A percentile compares a stretch with the other conserved stretches of the same genome.
phyloP scores from a whole-genome alignment of 2,329 filamentous ascomycete species.

The Colletotrichum cordylinicola region DNA sequence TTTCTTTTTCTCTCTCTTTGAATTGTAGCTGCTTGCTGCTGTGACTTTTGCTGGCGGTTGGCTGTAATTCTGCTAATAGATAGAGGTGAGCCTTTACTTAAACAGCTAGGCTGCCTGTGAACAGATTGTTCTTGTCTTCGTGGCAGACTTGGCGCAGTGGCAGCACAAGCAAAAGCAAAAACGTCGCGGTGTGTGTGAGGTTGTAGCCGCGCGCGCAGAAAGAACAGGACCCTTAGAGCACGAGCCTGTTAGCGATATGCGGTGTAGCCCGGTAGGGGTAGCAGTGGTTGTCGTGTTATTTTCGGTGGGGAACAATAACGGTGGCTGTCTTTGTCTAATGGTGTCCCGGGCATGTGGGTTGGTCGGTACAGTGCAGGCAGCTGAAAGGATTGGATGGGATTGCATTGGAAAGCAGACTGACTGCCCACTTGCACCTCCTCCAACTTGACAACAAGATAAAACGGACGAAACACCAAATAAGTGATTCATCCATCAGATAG shows the following conservation, averaged over 20 bases:
- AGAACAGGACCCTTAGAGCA: neutral
- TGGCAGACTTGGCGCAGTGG: neutral
- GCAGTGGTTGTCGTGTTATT: neutral
- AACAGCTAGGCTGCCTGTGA: neutral
- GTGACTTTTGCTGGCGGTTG: neutral
- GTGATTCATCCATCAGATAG: neutral
- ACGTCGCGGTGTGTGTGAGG: neutral
- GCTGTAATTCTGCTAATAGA: neutral
- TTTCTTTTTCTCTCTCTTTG: neutral
- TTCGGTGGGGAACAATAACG: neutral
- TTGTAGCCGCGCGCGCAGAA: neutral
- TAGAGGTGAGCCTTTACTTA: neutral
- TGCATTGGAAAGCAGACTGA: neutral
- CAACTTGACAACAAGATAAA: neutral
- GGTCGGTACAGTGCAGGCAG: neutral
- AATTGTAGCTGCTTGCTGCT: neutral
- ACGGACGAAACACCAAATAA: neutral
- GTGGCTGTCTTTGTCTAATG: neutral
- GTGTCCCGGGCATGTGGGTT: neutral
- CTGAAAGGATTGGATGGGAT: neutral
- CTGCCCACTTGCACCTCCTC: neutral
- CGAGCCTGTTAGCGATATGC: neutral
- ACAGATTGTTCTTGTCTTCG: neutral
- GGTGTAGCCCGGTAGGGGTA: neutral
- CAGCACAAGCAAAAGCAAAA: neutral